Evolutionary conservation across 768 basidiomycete species (phyloP).

Genomic region (Amyloporia xantha): DNA sequence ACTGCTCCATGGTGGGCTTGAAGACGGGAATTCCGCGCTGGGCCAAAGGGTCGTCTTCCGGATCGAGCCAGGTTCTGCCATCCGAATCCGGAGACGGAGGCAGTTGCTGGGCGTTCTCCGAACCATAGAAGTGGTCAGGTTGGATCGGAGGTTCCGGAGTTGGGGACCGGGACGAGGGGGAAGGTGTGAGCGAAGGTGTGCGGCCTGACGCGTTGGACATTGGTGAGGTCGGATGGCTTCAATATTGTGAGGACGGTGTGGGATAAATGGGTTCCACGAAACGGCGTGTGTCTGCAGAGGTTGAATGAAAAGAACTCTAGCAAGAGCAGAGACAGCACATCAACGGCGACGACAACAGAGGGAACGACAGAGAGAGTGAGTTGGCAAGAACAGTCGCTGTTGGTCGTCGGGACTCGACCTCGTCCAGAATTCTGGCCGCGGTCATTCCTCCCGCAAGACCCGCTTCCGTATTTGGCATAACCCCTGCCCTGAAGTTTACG

Average conservation of each 20-base stretch:
- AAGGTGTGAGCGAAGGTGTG: slow-evolving; percentile 30
- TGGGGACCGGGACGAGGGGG: slow-evolving; percentile 56
- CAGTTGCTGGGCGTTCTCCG: slow-evolving; percentile 32
- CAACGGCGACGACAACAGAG: background rate
- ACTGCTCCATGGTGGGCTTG: slow-evolving; percentile 89
- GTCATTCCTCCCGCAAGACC: slow-evolving; percentile 1
- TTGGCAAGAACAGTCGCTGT: background rate
- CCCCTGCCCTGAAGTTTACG: slow-evolving; percentile 1
- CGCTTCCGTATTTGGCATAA: background rate
- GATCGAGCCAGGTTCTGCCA: slow-evolving; percentile 61
- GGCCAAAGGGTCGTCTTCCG: slow-evolving; percentile 74
- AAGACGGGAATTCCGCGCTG: slow-evolving; percentile 95
- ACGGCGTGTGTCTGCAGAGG: background rate
- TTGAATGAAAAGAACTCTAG: background rate
- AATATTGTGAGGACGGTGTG: background rate
- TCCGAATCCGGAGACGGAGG: slow-evolving; percentile 61
- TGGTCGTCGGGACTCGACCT: slow-evolving; percentile 4
- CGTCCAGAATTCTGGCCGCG: background rate
- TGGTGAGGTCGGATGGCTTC: background rate
- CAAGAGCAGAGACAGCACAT: background rate
- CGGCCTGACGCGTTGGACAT: slow-evolving; percentile 21
- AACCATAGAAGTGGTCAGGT: slow-evolving; percentile 80
- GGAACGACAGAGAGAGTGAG: background rate
- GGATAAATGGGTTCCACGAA: background rate
- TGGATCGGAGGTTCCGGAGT: slow-evolving; percentile 40